These are phyloP conservation scores for Penicillium odoratum DNA, from an alignment of 495 filamentous ascomycete species.

Conservation along the genomic window DNA sequence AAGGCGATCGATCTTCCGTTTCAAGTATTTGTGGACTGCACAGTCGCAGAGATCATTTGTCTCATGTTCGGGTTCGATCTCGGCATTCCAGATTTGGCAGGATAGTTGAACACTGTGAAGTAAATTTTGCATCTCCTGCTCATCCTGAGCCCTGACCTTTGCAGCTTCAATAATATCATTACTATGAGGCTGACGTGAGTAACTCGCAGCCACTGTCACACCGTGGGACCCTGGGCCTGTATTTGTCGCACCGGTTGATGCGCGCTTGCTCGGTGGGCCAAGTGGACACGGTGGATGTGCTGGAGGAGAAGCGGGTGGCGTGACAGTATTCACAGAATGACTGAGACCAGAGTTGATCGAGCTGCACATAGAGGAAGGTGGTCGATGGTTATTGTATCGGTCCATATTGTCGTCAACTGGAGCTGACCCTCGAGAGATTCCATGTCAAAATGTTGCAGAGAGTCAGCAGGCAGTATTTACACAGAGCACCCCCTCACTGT, in stretches of 20 bases:
- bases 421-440: not conserved
- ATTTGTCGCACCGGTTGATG: conserved; percentile 7
- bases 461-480: too few species aligned
- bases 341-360: not conserved
- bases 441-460: too few species aligned
- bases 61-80: conserved; percentile 52
- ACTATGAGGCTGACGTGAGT: conserved; percentile 13
- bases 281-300: not conserved
- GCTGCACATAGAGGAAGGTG: conserved; percentile 1
- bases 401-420: not conserved
- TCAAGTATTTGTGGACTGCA: conserved; percentile 35
- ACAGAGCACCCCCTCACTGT: too few species aligned
- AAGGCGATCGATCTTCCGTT: conserved; percentile 34
- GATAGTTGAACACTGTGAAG: conserved; percentile 36
- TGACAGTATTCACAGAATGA: not conserved
- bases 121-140: conserved; percentile 45
- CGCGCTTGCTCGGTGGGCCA: not conserved
- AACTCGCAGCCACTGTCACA: not conserved
- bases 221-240: not conserved
- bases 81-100: conserved; percentile 43
- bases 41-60: conserved; percentile 34
- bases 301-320: conserved; percentile 22
- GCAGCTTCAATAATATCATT: conserved; percentile 39
- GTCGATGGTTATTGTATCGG: not conserved
- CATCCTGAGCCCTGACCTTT: conserved; percentile 35